A percentile compares a stretch with the other conserved stretches of the same genome.
Conservation (phyloP, 257 asterid species). For the Nyctanthes arbortristis region DNA sequence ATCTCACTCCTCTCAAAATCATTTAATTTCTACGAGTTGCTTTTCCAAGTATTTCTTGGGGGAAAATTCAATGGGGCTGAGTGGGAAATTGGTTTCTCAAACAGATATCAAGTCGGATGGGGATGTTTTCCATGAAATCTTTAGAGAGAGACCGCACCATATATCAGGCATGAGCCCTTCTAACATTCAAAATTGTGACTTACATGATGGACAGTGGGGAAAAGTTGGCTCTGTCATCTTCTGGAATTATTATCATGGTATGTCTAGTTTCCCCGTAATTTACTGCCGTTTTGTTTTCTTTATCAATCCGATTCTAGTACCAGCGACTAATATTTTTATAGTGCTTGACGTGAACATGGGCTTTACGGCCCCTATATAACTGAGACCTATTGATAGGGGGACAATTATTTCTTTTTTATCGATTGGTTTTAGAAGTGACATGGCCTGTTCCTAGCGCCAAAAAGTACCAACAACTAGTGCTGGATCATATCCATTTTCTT, state of each 20-base stretch:
- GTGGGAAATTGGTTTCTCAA: conserved; percentile 29
- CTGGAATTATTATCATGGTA: conserved; percentile 34
- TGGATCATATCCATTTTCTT: no score
- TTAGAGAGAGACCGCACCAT: conserved; percentile 37
- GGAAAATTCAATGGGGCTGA: not conserved
- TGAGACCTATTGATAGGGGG: no score
- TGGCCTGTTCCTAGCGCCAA: no score
- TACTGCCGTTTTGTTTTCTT: no score
- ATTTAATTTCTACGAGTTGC: not conserved
- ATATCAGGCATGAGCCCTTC: conserved; percentile 26
- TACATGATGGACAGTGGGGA: conserved; percentile 39
- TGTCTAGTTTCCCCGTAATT: no score
- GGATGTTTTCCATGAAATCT: conserved; percentile 39
- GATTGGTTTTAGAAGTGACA: no score
- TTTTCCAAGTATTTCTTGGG: not conserved
- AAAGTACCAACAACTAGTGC: no score
- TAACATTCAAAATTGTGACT: conserved; percentile 24
- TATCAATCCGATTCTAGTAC: no score
- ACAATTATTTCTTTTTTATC: no score
- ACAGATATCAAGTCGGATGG: conserved; percentile 27
- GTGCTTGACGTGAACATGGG: no score
- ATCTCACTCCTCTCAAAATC: not conserved
- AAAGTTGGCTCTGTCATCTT: conserved; percentile 33
- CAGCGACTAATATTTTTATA: no score
- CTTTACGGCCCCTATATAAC: no score